Evolutionary conservation across 208 protist genomes (phyloP).

Genomic region (Trypanosomatidae sp.): DNA sequence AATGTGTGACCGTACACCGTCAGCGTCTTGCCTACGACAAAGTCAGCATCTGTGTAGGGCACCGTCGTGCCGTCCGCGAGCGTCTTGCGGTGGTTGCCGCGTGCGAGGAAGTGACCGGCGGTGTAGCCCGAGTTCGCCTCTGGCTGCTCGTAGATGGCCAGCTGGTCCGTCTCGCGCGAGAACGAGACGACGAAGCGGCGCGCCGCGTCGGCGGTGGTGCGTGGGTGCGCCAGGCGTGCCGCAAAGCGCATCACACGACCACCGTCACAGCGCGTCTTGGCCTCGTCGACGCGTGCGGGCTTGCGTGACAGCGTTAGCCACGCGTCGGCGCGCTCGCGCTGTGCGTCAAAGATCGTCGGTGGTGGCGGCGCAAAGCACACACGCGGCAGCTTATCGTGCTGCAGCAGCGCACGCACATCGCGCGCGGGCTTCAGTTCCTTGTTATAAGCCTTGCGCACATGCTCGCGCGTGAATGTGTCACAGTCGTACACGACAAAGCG

Average conservation of each 20-base stretch:
- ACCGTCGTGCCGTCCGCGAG: slow-evolving; percentile 51
- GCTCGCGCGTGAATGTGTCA: slow-evolving; percentile 51
- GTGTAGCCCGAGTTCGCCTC: slow-evolving; percentile 79
- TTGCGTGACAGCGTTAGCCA: slow-evolving; percentile 71
- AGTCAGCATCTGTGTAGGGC: slow-evolving; percentile 47
- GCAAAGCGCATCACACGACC: slow-evolving; percentile 82
- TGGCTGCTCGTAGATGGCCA: slow-evolving; percentile 78
- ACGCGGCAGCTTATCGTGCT: slow-evolving; percentile 15
- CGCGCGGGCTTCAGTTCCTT: slow-evolving; percentile 28
- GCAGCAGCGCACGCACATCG: slow-evolving; percentile 51
- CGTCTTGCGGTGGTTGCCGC: slow-evolving; percentile 50
- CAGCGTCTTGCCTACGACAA: slow-evolving; percentile 59
- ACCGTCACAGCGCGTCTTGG: slow-evolving; percentile 42
- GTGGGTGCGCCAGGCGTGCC: slow-evolving; percentile 35
- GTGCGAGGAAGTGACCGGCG: slow-evolving; percentile 82
- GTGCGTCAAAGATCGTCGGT: slow-evolving; percentile 81
- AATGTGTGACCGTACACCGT: slow-evolving; percentile 68
- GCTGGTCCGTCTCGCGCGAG: slow-evolving; percentile 74
- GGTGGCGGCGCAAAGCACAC: slow-evolving; percentile 77
- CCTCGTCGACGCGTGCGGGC: slow-evolving; percentile 44
- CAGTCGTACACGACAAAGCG: slow-evolving; percentile 80
- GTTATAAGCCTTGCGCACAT: slow-evolving; percentile 38
- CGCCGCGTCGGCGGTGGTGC: slow-evolving; percentile 47
- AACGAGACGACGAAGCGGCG: slow-evolving; percentile 85
- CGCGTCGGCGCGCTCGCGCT: slow-evolving; percentile 67